Base-by-base conservation (phyloP, 257 asterid species). In the Solanum piurae region DNA sequence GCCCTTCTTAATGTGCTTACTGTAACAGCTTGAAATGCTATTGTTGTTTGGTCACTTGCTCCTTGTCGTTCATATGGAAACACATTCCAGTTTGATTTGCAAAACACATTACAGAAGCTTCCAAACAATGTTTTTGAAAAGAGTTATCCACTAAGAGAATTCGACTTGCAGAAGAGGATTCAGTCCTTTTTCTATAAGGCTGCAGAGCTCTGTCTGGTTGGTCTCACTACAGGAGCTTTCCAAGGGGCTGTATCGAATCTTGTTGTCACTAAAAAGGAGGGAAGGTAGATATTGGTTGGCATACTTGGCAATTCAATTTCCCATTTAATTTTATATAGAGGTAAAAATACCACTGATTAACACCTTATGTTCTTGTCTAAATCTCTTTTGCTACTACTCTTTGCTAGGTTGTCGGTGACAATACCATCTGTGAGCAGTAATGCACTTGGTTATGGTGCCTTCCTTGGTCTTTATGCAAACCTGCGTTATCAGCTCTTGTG, bases 31-130 rank as follows among this genome's bases (percentile, higher is more conserved):
- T 97, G 99, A 94, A 97, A 97, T 88, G 97, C 98, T 84, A 87
- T 94, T 31, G 98, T 92, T 40, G 93, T 97, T 77, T 97, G 99
- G 99, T 92, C 98, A 10, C 96, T 97, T 76, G 98, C 99, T 87
- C 99, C 99, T 64, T 94, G 99, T 73, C 99, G 97, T 69, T 97
- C 99, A 52, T 97, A 97, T 89, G 99, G 99, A 66, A 94, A 91
- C 86, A 97, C 99, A 86, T 97, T 96, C 94, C 99, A 89, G 44
- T 95, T 91, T 66, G 99, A 97, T 91, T 92, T 96, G 91, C 99
- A 97, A 90, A 97, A 97, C 89, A 97, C 99, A n/a, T 90, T 97
- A 88, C 99, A 97, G 89, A 97, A 96, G 95, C 98, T 97, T 83
- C 99, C 99, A 3, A 97, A 97, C 88, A 96, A 97, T 92, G 90